Evolutionary conservation across 306 rosid species (phyloP).

Genomic region (Canavalia gladiata): DNA sequence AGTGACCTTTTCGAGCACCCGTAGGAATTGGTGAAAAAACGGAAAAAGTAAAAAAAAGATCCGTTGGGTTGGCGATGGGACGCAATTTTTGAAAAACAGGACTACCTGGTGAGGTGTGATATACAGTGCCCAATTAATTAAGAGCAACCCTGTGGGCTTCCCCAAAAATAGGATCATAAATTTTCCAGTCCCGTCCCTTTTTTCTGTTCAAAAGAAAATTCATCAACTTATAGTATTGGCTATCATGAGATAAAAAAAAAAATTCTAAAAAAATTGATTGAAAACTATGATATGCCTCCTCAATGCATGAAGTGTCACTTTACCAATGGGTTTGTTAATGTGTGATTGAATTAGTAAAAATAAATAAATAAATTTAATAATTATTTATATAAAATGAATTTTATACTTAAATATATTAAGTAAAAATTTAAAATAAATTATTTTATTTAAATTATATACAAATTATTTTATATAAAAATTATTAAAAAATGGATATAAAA

Average conservation of each 20-base stretch:
- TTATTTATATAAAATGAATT: too few relatives aligned
- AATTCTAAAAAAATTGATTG: too few relatives aligned
- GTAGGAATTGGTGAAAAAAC: neutral
- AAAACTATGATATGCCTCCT: neutral
- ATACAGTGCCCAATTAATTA: neutral
- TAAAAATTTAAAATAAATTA: too few relatives aligned
- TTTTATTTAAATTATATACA: too few relatives aligned
- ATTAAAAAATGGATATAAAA: too few relatives aligned
- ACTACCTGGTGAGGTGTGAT: neutral
- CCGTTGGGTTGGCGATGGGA: constrained; percentile 28
- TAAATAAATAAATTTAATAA: too few relatives aligned
- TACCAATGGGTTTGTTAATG: too few relatives aligned
- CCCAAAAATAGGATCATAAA: neutral
- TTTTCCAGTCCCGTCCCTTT: neutral
- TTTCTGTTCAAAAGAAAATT: neutral
- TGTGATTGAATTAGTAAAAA: too few relatives aligned
- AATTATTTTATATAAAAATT: too few relatives aligned
- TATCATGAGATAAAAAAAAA: too few relatives aligned
- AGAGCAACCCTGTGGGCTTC: neutral
- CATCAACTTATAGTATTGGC: neutral
- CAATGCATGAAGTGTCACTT: neutral
- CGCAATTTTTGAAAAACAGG: neutral
- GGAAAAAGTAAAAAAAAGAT: neutral
- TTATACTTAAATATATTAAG: too few relatives aligned
- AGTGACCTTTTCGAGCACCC: neutral